phyloP scores from a whole-genome alignment of 768 basidiomycete species.

The Trametes coccinea region DNA sequence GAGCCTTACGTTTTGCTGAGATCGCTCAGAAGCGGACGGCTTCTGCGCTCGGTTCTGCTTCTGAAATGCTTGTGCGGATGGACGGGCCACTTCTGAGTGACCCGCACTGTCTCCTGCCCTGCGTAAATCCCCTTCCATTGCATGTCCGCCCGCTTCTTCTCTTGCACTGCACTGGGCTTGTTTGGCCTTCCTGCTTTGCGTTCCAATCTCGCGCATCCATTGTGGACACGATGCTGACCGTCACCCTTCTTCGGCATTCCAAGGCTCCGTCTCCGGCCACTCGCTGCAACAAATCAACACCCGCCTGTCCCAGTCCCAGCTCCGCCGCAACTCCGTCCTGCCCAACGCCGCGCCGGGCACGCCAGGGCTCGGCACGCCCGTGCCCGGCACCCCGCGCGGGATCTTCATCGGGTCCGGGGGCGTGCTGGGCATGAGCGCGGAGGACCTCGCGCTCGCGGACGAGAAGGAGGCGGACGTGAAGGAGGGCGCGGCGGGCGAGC shows the following conservation, averaged over 20 bases:
- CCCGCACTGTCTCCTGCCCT: slow-evolving; percentile 3
- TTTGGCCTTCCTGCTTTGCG: neutral
- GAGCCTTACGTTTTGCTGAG: neutral
- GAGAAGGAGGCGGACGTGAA: slow-evolving; percentile 21
- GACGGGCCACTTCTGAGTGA: neutral
- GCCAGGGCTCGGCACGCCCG: slow-evolving; percentile 23
- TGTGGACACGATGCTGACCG: neutral
- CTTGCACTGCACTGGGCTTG: neutral
- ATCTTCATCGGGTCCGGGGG: slow-evolving; percentile 23
- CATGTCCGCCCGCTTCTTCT: neutral
- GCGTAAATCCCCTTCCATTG: slow-evolving; percentile 16
- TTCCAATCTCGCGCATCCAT: neutral
- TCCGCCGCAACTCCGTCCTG: slow-evolving; percentile 20
- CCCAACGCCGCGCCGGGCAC: slow-evolving; percentile 21
- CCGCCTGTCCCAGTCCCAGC: slow-evolving; percentile 19
- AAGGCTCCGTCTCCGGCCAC: slow-evolving; percentile 41
- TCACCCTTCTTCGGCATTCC: neutral
- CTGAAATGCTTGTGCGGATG: neutral
- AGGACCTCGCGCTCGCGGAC: slow-evolving; percentile 25
- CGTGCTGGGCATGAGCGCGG: slow-evolving; percentile 23
- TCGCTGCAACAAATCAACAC: slow-evolving; percentile 33
- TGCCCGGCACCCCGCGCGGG: slow-evolving; percentile 31
- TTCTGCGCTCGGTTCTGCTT: neutral
- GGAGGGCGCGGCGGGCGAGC: slow-evolving; percentile 5
- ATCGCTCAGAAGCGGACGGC: neutral